Percentiles rank a stretch among this genome's conserved stretches.
These are phyloP conservation scores for Eimeria falciformis DNA, from an alignment of 169 alveolate species.

Conservation along the genomic window DNA sequence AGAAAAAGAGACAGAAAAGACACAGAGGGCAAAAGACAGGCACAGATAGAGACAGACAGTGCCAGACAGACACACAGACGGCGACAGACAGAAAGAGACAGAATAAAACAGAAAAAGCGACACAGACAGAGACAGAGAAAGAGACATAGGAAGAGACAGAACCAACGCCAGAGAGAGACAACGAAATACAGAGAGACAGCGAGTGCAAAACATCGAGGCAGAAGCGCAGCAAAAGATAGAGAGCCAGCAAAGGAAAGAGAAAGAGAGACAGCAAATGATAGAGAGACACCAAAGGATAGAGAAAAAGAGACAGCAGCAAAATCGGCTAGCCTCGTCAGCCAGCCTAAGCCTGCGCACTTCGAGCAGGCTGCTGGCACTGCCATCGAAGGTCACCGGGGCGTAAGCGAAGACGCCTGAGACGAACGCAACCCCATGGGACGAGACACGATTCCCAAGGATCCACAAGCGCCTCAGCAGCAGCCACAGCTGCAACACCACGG, in stretches of 20 bases:
- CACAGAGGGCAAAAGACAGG: too few species aligned
- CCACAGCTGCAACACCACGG: not conserved
- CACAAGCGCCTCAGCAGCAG: not conserved
- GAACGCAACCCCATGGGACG: not conserved
- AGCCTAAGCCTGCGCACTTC: slow-evolving; percentile 11
- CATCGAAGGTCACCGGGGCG: slow-evolving; percentile 3
- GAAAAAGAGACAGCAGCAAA: slow-evolving; percentile 37
- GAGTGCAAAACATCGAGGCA: not conserved
- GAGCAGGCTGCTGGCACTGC: slow-evolving; percentile 37
- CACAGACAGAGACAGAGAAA: not conserved
- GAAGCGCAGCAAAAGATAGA: not conserved
- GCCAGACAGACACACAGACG: not conserved
- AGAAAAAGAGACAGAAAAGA: too few species aligned
- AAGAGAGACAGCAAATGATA: too few species aligned
- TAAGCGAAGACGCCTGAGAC: not conserved
- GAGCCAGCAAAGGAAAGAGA: too few species aligned
- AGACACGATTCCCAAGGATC: not conserved
- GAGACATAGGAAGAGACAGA: too few species aligned
- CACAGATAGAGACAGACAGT: too few species aligned
- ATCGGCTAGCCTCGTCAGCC: slow-evolving; percentile 2
- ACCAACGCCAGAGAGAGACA: too few species aligned
- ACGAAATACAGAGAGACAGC: too few species aligned
- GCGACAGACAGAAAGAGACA: not conserved
- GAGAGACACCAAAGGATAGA: too few species aligned
- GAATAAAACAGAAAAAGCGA: not conserved